Base-by-base conservation (phyloP, 371 early-diverging fungal species). In the Funneliformis caledonium region DNA sequence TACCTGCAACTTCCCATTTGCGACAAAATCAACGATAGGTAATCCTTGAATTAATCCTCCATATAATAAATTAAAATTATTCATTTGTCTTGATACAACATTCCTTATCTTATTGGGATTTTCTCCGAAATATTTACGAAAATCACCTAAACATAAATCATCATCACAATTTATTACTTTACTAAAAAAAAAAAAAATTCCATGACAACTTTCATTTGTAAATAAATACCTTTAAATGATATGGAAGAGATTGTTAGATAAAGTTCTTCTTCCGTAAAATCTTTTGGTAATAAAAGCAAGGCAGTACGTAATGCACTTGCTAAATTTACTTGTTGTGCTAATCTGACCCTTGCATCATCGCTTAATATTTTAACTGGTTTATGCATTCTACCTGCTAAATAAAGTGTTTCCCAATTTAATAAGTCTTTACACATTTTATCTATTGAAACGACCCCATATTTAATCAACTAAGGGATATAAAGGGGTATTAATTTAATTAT, bases 381-480 rank as follows among this genome's bases (percentile, higher is more conserved):
- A 81, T 98, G 98, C 92, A 98, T 92, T 60, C 99, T 92, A 9
- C 99, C 99, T 1, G 99, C 97, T 19, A 98, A 81, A 85, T 98
- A 98, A 81, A 98, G 87, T 4, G 95, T 94, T 70, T 96, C 94
- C 99, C 99, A 99, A 83, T 96, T 93, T 62, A 94, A 86, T 76
- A 99, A 84, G 83, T 99, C 99, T 81, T 90, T 89, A 75, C 94
- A 91, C 16, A 98, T 86, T 52, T 86, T 86, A 81, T 96, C 95
- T 83, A 97, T 93, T 9, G 96, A 95, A 12, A 97, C 93, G 10
- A 99, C 99, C 10, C 99, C 99, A 83, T 99, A 99, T 85, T 99
- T 99, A 82, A 98, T 89, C 67, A 86, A 83, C 92, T 94, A 83
- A 47, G 37, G 37, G 37, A 64, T 43, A 2, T 5, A 31, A 50